Base-by-base conservation (phyloP, 2,329 filamentous ascomycete genomes). In the Leptographium procerum region DNA sequence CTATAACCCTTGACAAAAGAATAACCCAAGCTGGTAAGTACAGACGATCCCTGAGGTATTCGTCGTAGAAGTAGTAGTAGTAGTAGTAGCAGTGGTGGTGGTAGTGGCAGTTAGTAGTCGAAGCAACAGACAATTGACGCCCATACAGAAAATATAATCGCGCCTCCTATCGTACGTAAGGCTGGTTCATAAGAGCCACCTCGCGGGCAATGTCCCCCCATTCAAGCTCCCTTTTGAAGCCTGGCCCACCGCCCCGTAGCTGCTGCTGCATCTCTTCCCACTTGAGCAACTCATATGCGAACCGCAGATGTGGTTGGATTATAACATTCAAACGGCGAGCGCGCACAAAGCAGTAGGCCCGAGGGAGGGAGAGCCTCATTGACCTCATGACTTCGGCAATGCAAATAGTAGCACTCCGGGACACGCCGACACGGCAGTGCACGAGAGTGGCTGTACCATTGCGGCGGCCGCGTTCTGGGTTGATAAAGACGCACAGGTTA, bases 341-440 rank as follows among this genome's bases (percentile, higher is more conserved):
- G 34, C 94, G 86, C 43, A 99, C 94, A 70, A 92, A 97, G 71
- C 94, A 97, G 72, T 99, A 99, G 60, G 94, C 94, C 58, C 89
- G 82, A 14, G 94, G 91, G 66, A 97, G 92, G 0, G 90, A 94
- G 63, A 96, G 74, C 26, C 83, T 79, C 65, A 90, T 72, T 29
- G 86, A 79, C 40, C 86, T 85, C 94, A 99, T 99, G 40, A 97
- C 90, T 71, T 97, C 91, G n/a, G 94, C 94, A 66, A 99, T 99
- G 70, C 94, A 97, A 61, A 99, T 96, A 1, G 92, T 99, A 14
- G 94, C 94, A 62, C 90, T 96, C 56, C 94, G 84, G 55, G 91
- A 96, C 57, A 99, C 94, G 53, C 94, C 94, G 9, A 99, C 94
- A 22, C 94, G 87, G 70, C 94, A 99, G 70, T 99, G 94, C 19